A percentile compares a stretch with the other conserved stretches of the same genome.
phyloP scores from a whole-genome alignment of 1,284 basidiomycete species.

The Cryptococcus sp. region DNA sequence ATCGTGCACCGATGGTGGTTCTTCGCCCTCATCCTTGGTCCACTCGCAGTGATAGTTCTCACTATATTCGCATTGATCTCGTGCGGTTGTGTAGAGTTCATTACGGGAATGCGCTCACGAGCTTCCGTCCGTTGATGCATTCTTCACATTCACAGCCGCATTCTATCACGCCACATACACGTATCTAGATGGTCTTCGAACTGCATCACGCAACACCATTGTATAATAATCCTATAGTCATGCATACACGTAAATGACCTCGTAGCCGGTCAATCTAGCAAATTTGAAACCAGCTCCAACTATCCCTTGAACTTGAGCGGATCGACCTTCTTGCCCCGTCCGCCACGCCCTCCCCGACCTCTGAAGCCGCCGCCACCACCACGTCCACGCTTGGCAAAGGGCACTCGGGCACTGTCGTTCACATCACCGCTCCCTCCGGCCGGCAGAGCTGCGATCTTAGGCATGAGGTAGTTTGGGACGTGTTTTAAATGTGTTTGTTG shows the following conservation, averaged over 20 bases:
- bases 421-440: constrained; percentile 34
- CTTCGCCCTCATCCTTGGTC: too few species aligned
- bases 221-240: not conserved
- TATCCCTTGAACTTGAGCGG: constrained; percentile 50
- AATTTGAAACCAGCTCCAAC: not conserved
- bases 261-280: not conserved
- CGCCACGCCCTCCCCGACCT: constrained; percentile 28
- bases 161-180: too few species aligned
- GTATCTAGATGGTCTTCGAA: not conserved
- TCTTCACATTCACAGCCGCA: too few species aligned
- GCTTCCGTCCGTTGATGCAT: too few species aligned
- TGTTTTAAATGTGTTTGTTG: constrained; percentile 94
- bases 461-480: constrained; percentile 90
- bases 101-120: too few species aligned
- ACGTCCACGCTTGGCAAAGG: constrained; percentile 37
- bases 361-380: constrained; percentile 25
- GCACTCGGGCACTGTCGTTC: constrained; percentile 35
- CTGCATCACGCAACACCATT: not conserved
- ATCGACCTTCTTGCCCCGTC: constrained; percentile 46
- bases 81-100: too few species aligned
- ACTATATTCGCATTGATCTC: too few species aligned
- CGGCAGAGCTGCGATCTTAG: constrained; percentile 66
- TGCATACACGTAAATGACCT: not conserved
- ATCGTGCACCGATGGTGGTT: too few species aligned
- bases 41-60: too few species aligned